These are phyloP conservation scores for Ramaria sp. DNA, from an alignment of 768 basidiomycete species.

Conservation along the genomic window DNA sequence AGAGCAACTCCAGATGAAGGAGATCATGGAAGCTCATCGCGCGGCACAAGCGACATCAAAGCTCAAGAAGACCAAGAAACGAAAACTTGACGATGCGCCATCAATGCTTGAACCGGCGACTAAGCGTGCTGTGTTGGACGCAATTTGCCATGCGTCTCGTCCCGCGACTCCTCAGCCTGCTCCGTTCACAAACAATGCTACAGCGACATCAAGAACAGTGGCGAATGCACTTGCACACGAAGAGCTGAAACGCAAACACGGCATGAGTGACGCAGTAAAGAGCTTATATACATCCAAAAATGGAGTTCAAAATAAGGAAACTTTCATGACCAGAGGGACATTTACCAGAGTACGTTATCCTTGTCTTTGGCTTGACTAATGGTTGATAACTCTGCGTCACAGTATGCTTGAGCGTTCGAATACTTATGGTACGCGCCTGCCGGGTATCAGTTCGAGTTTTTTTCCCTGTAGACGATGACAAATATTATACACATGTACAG, in stretches of 20 bases:
- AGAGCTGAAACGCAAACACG: conserved; percentile 72
- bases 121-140: neutral
- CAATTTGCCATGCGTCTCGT: neutral
- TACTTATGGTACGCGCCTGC: neutral
- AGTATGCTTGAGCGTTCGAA: neutral
- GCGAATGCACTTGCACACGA: conserved; percentile 64
- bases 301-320: conserved; percentile 56
- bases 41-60: conserved; percentile 41
- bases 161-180: conserved; percentile 3
- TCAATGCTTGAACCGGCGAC: conserved; percentile 10
- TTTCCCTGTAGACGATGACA: too few relatives aligned
- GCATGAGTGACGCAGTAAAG: conserved; percentile 81
- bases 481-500: too few relatives aligned
- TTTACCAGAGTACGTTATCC: conserved; percentile 69
- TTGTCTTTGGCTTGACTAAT: neutral
- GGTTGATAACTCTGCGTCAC: neutral
- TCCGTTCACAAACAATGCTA: conserved; percentile 40
- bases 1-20: conserved; percentile 50
- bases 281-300: conserved; percentile 61
- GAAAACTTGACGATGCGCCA: conserved; percentile 33
- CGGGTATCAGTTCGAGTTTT: too few relatives aligned
- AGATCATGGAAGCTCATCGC: conserved; percentile 46
- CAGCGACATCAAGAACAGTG: conserved; percentile 55
- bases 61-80: conserved; percentile 48
- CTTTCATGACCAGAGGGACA: conserved; percentile 87